Evolutionary conservation across 768 basidiomycete genomes (phyloP).

Genomic region (Candolleomyces efflorescens): DNA sequence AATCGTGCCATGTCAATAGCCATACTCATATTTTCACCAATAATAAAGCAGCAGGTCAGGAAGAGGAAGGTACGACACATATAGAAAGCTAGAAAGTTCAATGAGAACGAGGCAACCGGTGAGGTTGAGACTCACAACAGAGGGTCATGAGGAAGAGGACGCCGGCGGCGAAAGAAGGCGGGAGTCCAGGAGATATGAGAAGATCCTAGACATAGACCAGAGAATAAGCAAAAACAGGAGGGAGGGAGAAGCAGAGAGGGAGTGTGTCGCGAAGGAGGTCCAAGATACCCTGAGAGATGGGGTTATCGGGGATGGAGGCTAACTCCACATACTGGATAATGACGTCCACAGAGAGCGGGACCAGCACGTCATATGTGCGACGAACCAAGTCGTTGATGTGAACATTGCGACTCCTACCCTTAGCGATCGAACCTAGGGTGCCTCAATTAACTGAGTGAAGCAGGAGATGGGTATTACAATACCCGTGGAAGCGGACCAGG

Average conservation of each 20-base stretch:
- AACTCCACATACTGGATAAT: slow-evolving; percentile 5
- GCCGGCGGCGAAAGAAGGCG: too few species aligned
- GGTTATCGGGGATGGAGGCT: slow-evolving; percentile 6
- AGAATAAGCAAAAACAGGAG: slow-evolving; percentile 18
- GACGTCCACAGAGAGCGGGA: slow-evolving; percentile 2
- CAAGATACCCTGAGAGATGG: neutral
- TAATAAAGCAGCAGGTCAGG: too few species aligned
- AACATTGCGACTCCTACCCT: slow-evolving; percentile 26
- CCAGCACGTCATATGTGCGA: slow-evolving; percentile 10
- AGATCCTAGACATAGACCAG: neutral
- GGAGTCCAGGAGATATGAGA: too few species aligned
- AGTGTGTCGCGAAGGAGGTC: neutral
- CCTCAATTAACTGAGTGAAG: slow-evolving; percentile 34
- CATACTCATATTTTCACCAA: too few species aligned
- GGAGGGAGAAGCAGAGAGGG: slow-evolving; percentile 12
- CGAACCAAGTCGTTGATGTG: slow-evolving; percentile 24
- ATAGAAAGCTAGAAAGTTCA: too few species aligned
- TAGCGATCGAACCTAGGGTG: slow-evolving; percentile 26
- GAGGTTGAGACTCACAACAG: too few species aligned
- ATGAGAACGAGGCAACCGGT: too few species aligned
- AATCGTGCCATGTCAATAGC: too few species aligned
- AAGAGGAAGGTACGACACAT: too few species aligned
- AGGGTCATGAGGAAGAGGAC: too few species aligned
- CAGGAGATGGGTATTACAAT: slow-evolving; percentile 14
- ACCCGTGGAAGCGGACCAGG: slow-evolving; percentile 6